Evolutionary conservation across 1,284 basidiomycete species (phyloP).

Genomic region (Rhodotorula sp.): DNA sequence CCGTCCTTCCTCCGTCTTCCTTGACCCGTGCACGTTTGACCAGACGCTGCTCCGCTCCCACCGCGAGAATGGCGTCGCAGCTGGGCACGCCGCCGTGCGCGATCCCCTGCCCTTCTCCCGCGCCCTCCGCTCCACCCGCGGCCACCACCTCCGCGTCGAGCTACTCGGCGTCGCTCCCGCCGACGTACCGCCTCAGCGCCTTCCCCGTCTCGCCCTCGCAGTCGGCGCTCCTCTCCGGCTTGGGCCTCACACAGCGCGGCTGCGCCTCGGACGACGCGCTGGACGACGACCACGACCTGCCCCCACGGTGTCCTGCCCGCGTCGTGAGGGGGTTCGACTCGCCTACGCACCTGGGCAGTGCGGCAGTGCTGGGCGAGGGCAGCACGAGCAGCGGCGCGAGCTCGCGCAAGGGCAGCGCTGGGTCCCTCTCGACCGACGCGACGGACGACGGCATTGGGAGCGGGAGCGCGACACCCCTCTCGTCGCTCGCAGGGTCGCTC

Average conservation of each 20-base stretch:
- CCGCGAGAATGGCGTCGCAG: no score
- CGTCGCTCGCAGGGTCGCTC: conserved; percentile 3
- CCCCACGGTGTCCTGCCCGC: not conserved
- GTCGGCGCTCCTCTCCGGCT: conserved; percentile 1
- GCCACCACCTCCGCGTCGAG: not conserved
- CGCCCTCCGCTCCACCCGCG: not conserved
- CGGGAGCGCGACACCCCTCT: conserved; percentile 3
- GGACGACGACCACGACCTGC: not conserved
- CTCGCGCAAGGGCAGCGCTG: not conserved
- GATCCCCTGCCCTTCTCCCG: not conserved
- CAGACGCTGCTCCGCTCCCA: no score
- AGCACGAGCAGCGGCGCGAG: not conserved
- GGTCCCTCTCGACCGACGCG: not conserved
- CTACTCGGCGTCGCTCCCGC: conserved; percentile 19
- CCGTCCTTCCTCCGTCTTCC: no score
- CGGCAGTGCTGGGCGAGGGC: not conserved
- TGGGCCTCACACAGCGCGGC: not conserved
- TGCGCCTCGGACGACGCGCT: conserved; percentile 11
- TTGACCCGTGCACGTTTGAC: no score
- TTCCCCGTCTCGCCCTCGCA: conserved; percentile 25
- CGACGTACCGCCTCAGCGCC: conserved; percentile 16
- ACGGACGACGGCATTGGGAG: not conserved
- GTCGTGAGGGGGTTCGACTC: not conserved
- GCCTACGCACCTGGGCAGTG: not conserved
- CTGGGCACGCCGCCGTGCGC: not conserved